phyloP scores from a whole-genome alignment of 495 filamentous ascomycete species.

The Daldinia decipiens region DNA sequence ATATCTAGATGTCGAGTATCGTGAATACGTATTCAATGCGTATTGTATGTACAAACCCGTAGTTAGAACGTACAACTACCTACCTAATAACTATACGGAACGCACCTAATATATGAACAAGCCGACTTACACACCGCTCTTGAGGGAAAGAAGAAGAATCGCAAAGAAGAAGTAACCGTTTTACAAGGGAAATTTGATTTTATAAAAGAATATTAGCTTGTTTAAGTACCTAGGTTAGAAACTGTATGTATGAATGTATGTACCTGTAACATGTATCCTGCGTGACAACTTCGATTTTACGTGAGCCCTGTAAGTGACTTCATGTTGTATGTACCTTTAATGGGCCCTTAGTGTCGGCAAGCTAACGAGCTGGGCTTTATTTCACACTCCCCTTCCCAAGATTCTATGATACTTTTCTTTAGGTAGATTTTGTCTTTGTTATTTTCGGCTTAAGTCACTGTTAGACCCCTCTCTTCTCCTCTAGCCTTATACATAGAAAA shows the following conservation, averaged over 20 bases:
- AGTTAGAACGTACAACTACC: neutral
- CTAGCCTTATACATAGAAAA: neutral
- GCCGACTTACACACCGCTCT: neutral
- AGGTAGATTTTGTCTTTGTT: neutral
- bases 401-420: neutral
- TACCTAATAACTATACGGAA: neutral
- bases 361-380: constrained; percentile 2
- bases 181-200: neutral
- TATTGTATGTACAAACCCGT: neutral
- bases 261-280: neutral
- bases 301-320: constrained; percentile 6
- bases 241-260: neutral
- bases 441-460: too few species aligned
- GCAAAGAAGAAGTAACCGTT: neutral
- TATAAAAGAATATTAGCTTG: neutral
- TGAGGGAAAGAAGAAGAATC: neutral
- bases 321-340: neutral
- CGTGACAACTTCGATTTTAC: constrained; percentile 5
- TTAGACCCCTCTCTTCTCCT: neutral
- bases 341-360: constrained; percentile 1
- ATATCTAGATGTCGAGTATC: neutral
- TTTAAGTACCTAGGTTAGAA: neutral
- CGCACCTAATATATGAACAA: neutral
- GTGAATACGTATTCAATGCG: neutral
- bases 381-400: neutral